phyloP scores from a whole-genome alignment of 1,284 basidiomycete genomes.

The Sanguinoderma infundibulare region DNA sequence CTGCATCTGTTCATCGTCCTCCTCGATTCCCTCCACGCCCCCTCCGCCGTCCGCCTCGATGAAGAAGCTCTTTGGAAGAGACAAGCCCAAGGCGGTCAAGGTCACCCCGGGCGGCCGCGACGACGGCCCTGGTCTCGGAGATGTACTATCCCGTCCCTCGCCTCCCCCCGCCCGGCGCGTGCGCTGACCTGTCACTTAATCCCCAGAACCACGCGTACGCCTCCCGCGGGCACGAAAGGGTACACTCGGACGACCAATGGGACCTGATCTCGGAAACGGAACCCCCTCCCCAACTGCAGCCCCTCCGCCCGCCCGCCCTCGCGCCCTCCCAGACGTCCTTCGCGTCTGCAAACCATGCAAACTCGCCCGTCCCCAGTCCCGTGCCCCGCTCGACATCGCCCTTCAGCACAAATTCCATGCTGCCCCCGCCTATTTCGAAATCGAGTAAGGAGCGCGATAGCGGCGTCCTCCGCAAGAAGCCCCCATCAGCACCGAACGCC shows the following conservation, averaged over 20 bases:
- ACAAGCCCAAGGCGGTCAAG: constrained; percentile 47
- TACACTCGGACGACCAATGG: constrained; percentile 51
- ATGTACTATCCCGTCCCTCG: constrained; percentile 33
- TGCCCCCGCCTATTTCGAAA: constrained; percentile 28
- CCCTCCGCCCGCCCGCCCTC: constrained; percentile 36
- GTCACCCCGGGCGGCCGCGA: constrained; percentile 34
- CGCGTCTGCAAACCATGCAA: constrained; percentile 42
- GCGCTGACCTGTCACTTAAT: constrained; percentile 9
- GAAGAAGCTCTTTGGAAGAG: constrained; percentile 56
- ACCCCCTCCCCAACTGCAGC: constrained; percentile 21
- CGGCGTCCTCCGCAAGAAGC: constrained; percentile 38
- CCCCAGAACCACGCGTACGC: constrained; percentile 21
- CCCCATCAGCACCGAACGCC: constrained; percentile 27
- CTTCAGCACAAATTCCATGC: constrained; percentile 39
- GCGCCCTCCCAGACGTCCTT: constrained; percentile 45
- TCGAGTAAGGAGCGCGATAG: constrained; percentile 30
- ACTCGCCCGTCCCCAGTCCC: constrained; percentile 19
- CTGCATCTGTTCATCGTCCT: constrained; percentile 1
- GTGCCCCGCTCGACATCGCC: constrained; percentile 47
- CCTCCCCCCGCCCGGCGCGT: constrained; percentile 13
- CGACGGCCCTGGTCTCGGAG: constrained; percentile 33
- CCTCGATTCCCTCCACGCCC: constrained; percentile 1
- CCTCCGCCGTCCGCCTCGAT: constrained; percentile 34
- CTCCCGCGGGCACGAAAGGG: constrained; percentile 31
- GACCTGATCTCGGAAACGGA: constrained; percentile 45